These are phyloP conservation scores for Penicillium sumatraense DNA, from an alignment of 2,329 filamentous ascomycete species.

Conservation along the genomic window DNA sequence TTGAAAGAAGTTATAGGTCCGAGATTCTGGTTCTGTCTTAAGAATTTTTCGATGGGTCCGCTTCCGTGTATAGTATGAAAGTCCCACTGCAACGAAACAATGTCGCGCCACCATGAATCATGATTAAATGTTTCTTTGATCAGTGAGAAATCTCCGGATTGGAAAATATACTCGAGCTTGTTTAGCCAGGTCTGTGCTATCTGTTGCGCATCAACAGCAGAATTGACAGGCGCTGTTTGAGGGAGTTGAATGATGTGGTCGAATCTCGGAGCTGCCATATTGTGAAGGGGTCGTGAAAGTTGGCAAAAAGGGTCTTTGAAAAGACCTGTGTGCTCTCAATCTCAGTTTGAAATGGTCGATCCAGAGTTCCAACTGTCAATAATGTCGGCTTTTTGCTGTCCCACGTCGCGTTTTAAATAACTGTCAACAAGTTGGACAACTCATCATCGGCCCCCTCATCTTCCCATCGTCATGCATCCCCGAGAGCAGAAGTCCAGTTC, in stretches of 20 bases:
- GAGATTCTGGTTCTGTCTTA: not conserved
- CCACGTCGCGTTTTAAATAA: not conserved
- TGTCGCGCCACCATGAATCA: not conserved
- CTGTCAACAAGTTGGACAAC: not conserved
- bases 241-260: not conserved
- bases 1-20: not conserved
- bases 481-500: not conserved
- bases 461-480: not conserved
- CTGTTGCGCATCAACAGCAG: not conserved
- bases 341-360: not conserved
- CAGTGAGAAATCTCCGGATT: not conserved
- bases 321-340: not conserved
- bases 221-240: not conserved
- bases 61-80: conserved; percentile 6
- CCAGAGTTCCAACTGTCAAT: not conserved
- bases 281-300: not conserved
- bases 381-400: not conserved
- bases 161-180: not conserved
- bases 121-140: not conserved
- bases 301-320: not conserved
- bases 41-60: not conserved
- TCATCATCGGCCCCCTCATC: not conserved
- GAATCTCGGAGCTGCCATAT: not conserved
- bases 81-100: conserved; percentile 1
- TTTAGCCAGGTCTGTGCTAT: not conserved